Percentiles rank a stretch among this genome's conserved stretches.
Evolutionary conservation across 345 rosid species (phyloP).

Genomic region (Salix suchowensis): DNA sequence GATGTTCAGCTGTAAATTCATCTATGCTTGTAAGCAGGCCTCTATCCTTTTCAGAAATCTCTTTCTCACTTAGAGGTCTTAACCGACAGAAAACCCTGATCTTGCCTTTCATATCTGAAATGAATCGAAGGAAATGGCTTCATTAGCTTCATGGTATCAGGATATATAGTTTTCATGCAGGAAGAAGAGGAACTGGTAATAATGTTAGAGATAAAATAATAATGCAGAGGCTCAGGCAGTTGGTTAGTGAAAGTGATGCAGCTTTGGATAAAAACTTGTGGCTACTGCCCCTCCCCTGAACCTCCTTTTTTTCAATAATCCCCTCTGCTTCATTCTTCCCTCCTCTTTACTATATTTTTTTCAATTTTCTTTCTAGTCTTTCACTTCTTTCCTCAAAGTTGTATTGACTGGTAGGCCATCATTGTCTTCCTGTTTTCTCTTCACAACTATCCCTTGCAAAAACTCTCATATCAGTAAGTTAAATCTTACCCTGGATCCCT

Average conservation of each 20-base stretch:
- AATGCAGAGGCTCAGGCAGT: background rate
- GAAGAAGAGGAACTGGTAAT: background rate
- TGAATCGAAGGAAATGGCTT: conserved; percentile 5
- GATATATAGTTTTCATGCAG: background rate
- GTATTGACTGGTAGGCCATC: background rate
- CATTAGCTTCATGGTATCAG: background rate
- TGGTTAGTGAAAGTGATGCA: background rate
- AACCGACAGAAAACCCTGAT: conserved; percentile 86
- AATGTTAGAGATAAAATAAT: background rate
- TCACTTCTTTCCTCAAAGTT: background rate
- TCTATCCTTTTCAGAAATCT: conserved; percentile 52
- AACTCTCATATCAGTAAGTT: background rate
- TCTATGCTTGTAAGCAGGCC: conserved; percentile 44
- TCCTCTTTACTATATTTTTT: background rate
- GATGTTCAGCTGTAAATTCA: conserved; percentile 91
- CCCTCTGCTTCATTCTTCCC: background rate
- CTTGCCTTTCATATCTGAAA: conserved; percentile 93
- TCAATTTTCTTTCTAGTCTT: background rate
- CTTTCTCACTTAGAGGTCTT: conserved; percentile 82
- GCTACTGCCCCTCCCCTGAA: background rate
- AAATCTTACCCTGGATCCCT: background rate
- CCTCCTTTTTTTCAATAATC: background rate
- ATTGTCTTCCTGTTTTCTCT: background rate
- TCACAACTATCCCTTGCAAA: background rate
- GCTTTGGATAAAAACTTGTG: background rate